These are phyloP conservation scores for Calonectria honghensis DNA, from an alignment of 2,329 filamentous ascomycete species.

Conservation along the genomic window DNA sequence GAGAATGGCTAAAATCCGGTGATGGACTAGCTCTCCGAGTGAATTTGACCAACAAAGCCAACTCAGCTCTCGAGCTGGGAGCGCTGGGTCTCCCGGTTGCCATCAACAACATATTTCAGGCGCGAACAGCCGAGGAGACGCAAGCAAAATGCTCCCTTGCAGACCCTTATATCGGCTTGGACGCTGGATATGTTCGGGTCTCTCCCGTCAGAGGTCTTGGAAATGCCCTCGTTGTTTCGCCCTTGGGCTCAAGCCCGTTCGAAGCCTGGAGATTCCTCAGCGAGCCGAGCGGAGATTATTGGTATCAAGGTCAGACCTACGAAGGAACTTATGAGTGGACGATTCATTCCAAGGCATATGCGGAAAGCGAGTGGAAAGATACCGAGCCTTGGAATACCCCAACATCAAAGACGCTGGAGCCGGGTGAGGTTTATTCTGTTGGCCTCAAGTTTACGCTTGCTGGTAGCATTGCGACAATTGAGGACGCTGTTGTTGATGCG, in stretches of 20 bases:
- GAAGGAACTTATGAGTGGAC: slow-evolving; percentile 79
- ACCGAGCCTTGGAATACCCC: slow-evolving; percentile 73
- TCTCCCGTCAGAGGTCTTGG: slow-evolving; percentile 71
- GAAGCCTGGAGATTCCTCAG: slow-evolving; percentile 73
- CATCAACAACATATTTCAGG: slow-evolving; percentile 78
- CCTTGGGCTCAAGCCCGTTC: slow-evolving; percentile 67
- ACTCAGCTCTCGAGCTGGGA: slow-evolving; percentile 69
- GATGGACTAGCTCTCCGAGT: slow-evolving; percentile 70
- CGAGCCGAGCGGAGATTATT: slow-evolving; percentile 64
- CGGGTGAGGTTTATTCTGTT: slow-evolving; percentile 68
- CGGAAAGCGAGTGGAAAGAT: slow-evolving; percentile 72
- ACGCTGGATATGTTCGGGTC: slow-evolving; percentile 74
- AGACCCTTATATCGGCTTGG: slow-evolving; percentile 76
- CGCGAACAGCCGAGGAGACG: slow-evolving; percentile 68
- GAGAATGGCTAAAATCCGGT: slow-evolving; percentile 70
- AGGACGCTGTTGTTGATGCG: slow-evolving; percentile 64
- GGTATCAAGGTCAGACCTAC: slow-evolving; percentile 73
- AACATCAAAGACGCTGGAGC: slow-evolving; percentile 65
- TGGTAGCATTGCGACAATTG: slow-evolving; percentile 67
- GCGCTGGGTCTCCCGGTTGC: slow-evolving; percentile 75
- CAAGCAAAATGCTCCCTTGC: slow-evolving; percentile 71
- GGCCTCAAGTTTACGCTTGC: slow-evolving; percentile 69
- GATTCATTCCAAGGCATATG: slow-evolving; percentile 71
- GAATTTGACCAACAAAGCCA: slow-evolving; percentile 68
- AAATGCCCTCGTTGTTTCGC: slow-evolving; percentile 72